Base-by-base conservation (phyloP, 345 rosid genomes). In the Sonneratia alba region DNA sequence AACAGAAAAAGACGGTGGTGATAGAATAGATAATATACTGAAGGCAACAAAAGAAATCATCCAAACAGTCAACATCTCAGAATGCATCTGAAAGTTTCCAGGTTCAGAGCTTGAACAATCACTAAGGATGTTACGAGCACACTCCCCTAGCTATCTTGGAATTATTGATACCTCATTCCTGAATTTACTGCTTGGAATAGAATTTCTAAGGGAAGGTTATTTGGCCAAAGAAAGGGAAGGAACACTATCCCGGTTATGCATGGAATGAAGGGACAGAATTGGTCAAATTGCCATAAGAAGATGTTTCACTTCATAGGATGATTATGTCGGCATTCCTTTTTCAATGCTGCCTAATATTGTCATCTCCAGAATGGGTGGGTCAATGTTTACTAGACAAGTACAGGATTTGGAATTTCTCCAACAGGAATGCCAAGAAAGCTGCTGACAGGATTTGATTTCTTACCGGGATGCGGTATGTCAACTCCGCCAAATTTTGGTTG, bases 401-500 rank as follows among this genome's bases (percentile, higher is more conserved):
- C 15, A 53, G 57, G 14, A 11, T n/a, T n/a, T 6, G 0, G 32
- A 9, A n/a, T 7, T 21, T 72, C 49, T 66, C 9, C 24, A 70
- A 32, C 32, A 40, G 27, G 27, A 66, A 27, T 36, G 15, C 49
- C 37, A 72, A 32, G 24, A 38, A 7, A 36, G 34, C 55, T 34
- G 43, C 19, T 22, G 6, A 47, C 4, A 19, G 0, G 59, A 43
- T n/a, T 10, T 55, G 75, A 56, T 45, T 21, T 12, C 34, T 61
- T 45, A 74, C 81, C 77, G 16, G 59, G 62, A 57, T 85, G 84
- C 14, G 85, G 87, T 63, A 84, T 82, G 51, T 86, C 84, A 69
- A 57, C 68, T 72, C 85, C 81, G 16, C 85, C 77, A 66, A 84
- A 77, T 83, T 84, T 86, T 27, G 90, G 87, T 71, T 81, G 93